phyloP scores from a whole-genome alignment of 2,329 filamentous ascomycete species.

The Aureobasidium sp. region DNA sequence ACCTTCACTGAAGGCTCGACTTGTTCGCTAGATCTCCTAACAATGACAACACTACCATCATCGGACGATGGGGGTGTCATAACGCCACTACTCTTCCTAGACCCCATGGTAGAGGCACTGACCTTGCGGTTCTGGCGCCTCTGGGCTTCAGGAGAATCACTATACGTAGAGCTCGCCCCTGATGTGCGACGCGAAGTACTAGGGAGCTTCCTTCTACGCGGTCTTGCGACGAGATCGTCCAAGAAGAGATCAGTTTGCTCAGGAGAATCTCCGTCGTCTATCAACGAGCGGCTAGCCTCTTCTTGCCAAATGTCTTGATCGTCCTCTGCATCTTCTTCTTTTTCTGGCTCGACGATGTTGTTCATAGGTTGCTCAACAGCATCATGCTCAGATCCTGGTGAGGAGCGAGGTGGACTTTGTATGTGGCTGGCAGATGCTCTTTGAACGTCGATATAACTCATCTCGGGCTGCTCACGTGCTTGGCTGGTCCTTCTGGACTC shows the following conservation, averaged over 20 bases:
- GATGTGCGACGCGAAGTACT: slow-evolving; percentile 38
- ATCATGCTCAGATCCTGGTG: neutral
- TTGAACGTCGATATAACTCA: slow-evolving; percentile 20
- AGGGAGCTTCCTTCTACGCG: slow-evolving; percentile 35
- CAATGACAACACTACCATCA: slow-evolving; percentile 19
- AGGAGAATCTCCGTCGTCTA: slow-evolving; percentile 19
- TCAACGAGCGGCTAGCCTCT: slow-evolving; percentile 36
- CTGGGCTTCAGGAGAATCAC: slow-evolving; percentile 31
- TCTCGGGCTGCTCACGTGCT: neutral
- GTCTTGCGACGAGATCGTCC: slow-evolving; percentile 27
- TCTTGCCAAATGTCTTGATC: slow-evolving; percentile 41
- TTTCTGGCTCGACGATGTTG: slow-evolving; percentile 12
- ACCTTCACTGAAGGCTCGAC: neutral
- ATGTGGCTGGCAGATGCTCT: slow-evolving; percentile 21
- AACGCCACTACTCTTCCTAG: slow-evolving; percentile 22
- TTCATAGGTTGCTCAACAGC: neutral
- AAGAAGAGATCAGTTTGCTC: slow-evolving; percentile 18
- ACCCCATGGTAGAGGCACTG: slow-evolving; percentile 13
- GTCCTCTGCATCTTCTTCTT: slow-evolving; percentile 21
- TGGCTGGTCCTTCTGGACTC: neutral
- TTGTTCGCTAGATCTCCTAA: neutral
- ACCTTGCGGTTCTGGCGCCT: slow-evolving; percentile 9
- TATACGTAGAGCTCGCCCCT: slow-evolving; percentile 32
- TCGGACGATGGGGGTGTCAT: slow-evolving; percentile 30
- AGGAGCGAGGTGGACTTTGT: neutral